phyloP scores from a whole-genome alignment of 2,329 filamentous ascomycete genomes.

The Parastagonospora nodorum region DNA sequence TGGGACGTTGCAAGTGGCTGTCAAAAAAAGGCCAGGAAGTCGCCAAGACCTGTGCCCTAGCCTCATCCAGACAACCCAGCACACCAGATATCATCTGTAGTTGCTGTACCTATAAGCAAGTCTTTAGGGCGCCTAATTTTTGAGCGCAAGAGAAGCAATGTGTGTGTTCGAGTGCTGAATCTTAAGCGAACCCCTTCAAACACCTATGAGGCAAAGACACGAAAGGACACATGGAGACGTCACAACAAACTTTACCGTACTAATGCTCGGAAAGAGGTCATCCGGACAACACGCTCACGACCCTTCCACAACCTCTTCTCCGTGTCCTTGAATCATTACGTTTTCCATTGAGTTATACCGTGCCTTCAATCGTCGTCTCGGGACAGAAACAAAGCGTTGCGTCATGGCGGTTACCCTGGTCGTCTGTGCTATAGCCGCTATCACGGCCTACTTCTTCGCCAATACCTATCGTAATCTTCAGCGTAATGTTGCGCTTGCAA shows the following conservation, averaged over 20 bases:
- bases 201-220: conserved; percentile 30
- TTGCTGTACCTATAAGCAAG: not conserved
- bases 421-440: conserved; percentile 29
- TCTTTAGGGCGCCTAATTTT: not conserved
- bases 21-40: not conserved
- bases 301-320: conserved; percentile 1
- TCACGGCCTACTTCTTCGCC: conserved; percentile 38
- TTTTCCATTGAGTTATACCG: not conserved
- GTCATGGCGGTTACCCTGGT: conserved; percentile 34
- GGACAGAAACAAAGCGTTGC: not conserved
- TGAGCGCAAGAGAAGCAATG: not conserved
- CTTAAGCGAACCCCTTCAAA: conserved; percentile 30
- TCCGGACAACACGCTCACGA: conserved; percentile 11
- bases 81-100: no score
- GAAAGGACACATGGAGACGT: conserved; percentile 24
- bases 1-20: conserved; percentile 1
- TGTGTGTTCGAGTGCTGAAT: conserved; percentile 2
- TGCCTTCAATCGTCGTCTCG: not conserved
- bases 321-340: not conserved
- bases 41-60: not conserved
- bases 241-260: conserved; percentile 16
- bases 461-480: conserved; percentile 44
- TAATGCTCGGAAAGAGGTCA: conserved; percentile 8
- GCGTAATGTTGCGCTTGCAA: conserved; percentile 51
- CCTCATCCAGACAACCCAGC: no score